Percentiles rank a stretch among this genome's conserved stretches.
These are phyloP conservation scores for Lepraria neglecta DNA, from an alignment of 495 filamentous ascomycete genomes.

Conservation along the genomic window DNA sequence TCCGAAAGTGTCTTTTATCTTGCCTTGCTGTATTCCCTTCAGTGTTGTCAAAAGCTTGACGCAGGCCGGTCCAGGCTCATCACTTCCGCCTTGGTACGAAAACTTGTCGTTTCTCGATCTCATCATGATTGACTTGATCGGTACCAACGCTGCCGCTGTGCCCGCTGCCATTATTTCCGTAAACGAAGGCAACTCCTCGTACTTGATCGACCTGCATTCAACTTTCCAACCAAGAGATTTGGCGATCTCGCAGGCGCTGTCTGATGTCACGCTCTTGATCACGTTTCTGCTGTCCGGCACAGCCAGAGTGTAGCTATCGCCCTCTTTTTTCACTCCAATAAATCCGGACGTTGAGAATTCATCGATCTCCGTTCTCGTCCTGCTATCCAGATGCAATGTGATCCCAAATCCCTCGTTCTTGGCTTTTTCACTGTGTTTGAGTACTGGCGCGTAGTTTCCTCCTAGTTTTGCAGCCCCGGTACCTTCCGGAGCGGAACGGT, in stretches of 20 bases:
- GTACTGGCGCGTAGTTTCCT: slow-evolving; percentile 77
- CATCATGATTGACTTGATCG: slow-evolving; percentile 80
- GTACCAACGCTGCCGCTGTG: slow-evolving; percentile 86
- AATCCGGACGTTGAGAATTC: slow-evolving; percentile 89
- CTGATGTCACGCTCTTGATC: slow-evolving; percentile 75
- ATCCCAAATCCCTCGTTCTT: slow-evolving; percentile 69
- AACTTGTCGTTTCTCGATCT: slow-evolving; percentile 60
- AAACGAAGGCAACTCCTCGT: slow-evolving; percentile 71
- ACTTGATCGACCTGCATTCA: slow-evolving; percentile 62
- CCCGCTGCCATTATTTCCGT: slow-evolving; percentile 85
- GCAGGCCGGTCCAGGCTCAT: slow-evolving; percentile 64
- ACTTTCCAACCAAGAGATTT: slow-evolving; percentile 60
- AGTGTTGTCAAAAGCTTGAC: slow-evolving; percentile 64
- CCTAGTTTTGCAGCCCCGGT: slow-evolving; percentile 70
- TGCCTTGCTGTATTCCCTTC: slow-evolving; percentile 79
- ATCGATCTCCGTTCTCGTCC: slow-evolving; percentile 70
- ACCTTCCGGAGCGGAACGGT: slow-evolving; percentile 66
- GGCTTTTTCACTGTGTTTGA: slow-evolving; percentile 72
- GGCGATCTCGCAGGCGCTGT: slow-evolving; percentile 63
- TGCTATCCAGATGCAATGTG: slow-evolving; percentile 80
- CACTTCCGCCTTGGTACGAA: slow-evolving; percentile 54
- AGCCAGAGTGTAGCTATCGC: slow-evolving; percentile 59
- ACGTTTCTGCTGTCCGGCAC: slow-evolving; percentile 74
- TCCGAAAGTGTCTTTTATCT: slow-evolving; percentile 63
- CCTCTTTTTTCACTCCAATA: slow-evolving; percentile 60